Percentiles rank a stretch among this genome's conserved stretches.
Conservation (phyloP, 345 rosid species). For the Salix udensis region DNA sequence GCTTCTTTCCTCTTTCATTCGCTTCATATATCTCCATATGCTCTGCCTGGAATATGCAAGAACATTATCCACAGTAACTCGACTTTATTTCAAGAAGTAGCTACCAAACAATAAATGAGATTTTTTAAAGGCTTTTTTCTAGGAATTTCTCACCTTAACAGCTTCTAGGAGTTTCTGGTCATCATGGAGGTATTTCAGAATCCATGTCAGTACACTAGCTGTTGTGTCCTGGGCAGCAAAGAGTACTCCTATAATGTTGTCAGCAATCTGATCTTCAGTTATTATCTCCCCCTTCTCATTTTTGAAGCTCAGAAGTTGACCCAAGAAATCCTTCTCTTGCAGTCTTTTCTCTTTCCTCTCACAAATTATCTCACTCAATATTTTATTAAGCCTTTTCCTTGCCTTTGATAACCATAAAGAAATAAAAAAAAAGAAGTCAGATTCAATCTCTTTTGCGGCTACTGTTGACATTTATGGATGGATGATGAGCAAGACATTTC, state of each 20-base stretch:
- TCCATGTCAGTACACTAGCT: constrained; percentile 61
- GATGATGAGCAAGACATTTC: neutral
- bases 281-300: constrained; percentile 25
- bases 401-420: constrained; percentile 19
- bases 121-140: neutral
- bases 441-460: neutral
- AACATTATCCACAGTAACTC: neutral
- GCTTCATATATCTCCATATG: constrained; percentile 30
- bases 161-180: constrained; percentile 40
- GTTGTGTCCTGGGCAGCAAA: constrained; percentile 70
- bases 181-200: constrained; percentile 45
- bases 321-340: constrained; percentile 38
- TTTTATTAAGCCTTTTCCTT: constrained; percentile 27
- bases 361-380: constrained; percentile 27
- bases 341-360: constrained; percentile 34
- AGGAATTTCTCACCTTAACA: constrained; percentile 33
- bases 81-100: neutral
- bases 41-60: constrained; percentile 39
- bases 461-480: neutral
- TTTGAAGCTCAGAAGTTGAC: constrained; percentile 33
- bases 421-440: neutral
- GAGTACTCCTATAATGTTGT: constrained; percentile 54
- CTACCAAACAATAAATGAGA: neutral
- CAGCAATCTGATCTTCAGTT: constrained; percentile 47
- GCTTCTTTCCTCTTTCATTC: constrained; percentile 19